These are phyloP conservation scores for Phialophora expanda DNA, from an alignment of 2,329 filamentous ascomycete species.

Conservation along the genomic window DNA sequence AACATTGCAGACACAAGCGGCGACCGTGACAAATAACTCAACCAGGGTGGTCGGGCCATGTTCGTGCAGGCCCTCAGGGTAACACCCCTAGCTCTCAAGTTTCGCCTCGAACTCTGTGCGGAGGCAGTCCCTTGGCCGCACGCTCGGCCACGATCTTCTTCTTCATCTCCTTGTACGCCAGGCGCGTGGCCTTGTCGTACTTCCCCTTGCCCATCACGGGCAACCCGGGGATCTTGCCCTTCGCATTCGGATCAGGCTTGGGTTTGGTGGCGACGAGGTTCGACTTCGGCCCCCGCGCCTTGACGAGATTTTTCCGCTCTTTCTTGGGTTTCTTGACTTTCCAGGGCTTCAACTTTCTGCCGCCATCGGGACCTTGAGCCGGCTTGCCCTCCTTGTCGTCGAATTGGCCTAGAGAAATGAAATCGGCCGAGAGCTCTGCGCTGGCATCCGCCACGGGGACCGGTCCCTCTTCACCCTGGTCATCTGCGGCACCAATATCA, in stretches of 20 bases:
- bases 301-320: slow-evolving; percentile 33
- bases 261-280: slow-evolving; percentile 24
- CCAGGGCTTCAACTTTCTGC: slow-evolving; percentile 22
- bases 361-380: background rate
- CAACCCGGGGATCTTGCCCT: slow-evolving; percentile 25
- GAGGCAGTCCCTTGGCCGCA: background rate
- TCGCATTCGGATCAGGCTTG: slow-evolving; percentile 22
- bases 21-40: background rate
- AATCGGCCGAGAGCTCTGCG: slow-evolving; percentile 25
- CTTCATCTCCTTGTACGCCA: slow-evolving; percentile 30
- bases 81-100: background rate
- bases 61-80: background rate
- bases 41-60: background rate
- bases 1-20: background rate
- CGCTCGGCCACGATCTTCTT: slow-evolving; percentile 19
- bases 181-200: slow-evolving; percentile 30
- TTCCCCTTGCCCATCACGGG: slow-evolving; percentile 31
- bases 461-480: background rate
- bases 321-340: slow-evolving; percentile 32
- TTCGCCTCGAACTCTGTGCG: background rate
- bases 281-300: slow-evolving; percentile 32
- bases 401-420: slow-evolving; percentile 27
- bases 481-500: slow-evolving; percentile 2
- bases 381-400: background rate
- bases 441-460: background rate